Evolutionary conservation across 257 asterid species (phyloP).

Genomic region (Nicotiana obtusifolia): DNA sequence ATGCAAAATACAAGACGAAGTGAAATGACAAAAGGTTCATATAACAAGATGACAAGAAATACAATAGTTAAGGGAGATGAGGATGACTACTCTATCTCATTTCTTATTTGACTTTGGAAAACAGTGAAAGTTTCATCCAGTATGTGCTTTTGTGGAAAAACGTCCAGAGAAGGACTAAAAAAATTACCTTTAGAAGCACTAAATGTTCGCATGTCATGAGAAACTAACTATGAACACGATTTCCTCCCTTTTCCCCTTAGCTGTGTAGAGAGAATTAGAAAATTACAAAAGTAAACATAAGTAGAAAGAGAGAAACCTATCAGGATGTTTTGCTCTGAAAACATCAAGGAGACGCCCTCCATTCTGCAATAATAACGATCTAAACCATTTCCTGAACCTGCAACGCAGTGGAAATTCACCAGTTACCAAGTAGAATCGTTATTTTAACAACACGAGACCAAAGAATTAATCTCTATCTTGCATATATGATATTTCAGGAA

Average conservation of each 20-base stretch:
- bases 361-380: constrained; percentile 66
- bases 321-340: constrained; percentile 77
- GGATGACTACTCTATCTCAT: not conserved
- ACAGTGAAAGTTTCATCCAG: not conserved
- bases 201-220: not conserved
- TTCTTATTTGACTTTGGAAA: not conserved
- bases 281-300: not conserved
- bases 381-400: constrained; percentile 93
- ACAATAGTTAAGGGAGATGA: not conserved
- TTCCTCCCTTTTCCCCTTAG: not conserved
- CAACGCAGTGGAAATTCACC: constrained; percentile 12
- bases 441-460: not conserved
- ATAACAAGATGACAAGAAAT: not conserved
- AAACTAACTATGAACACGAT: not conserved
- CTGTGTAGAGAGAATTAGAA: not conserved
- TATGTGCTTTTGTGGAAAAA: not conserved
- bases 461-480: constrained; percentile 11
- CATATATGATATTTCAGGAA: not conserved
- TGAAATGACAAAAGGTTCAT: not conserved
- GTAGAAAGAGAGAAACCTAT: constrained; percentile 39
- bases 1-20: constrained; percentile 7
- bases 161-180: not conserved
- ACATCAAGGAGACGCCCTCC: constrained; percentile 71
- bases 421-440: constrained; percentile 9
- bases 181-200: not conserved